Percentiles rank a stretch among this genome's conserved stretches.
phyloP scores from a whole-genome alignment of 176 grass and related monocot genomes.

The Hordeum marinum region DNA sequence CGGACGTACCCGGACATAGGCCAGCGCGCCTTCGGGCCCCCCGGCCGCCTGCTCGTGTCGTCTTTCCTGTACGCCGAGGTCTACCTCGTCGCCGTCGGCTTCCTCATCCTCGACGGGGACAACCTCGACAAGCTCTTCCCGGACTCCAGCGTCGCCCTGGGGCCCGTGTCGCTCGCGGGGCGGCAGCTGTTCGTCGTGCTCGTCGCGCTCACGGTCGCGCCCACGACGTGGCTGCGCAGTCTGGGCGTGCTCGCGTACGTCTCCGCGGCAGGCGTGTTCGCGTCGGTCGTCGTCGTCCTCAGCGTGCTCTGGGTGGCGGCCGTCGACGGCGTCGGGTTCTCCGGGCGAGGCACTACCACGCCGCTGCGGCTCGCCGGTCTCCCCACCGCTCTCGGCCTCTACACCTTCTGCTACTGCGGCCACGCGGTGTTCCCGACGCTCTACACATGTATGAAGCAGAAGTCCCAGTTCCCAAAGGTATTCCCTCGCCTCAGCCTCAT shows the following conservation, averaged over 20 bases:
- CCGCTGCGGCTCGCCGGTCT: constrained; percentile 28
- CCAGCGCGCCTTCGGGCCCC: constrained; percentile 34
- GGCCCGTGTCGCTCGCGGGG: constrained; percentile 12
- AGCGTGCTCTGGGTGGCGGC: constrained; percentile 47
- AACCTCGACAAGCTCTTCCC: constrained; percentile 62
- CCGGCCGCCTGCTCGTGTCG: constrained; percentile 33
- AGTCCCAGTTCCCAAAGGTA: constrained; percentile 59
- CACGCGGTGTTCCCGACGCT: constrained; percentile 65
- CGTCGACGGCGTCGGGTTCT: constrained; percentile 48
- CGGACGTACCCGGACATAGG: constrained; percentile 56
- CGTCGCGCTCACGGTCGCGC: constrained; percentile 27
- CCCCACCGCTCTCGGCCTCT: constrained; percentile 45
- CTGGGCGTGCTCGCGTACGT: constrained; percentile 59
- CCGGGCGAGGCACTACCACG: constrained; percentile 5
- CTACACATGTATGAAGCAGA: constrained; percentile 47
- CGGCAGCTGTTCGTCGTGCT: constrained; percentile 48
- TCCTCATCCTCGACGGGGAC: constrained; percentile 63
- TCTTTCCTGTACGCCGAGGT: constrained; percentile 54
- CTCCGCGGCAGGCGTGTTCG: constrained; percentile 51
- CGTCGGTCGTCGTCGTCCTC: constrained; percentile 37
- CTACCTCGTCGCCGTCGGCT: constrained; percentile 58
- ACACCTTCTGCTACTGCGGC: constrained; percentile 54
- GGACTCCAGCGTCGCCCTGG: constrained; percentile 2
- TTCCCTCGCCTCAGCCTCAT: not conserved
- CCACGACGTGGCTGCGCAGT: constrained; percentile 52